A percentile compares a stretch with the other conserved stretches of the same genome.
Evolutionary conservation across 2,329 filamentous ascomycete species (phyloP).

Genomic region (Paecilomyces sp.): DNA sequence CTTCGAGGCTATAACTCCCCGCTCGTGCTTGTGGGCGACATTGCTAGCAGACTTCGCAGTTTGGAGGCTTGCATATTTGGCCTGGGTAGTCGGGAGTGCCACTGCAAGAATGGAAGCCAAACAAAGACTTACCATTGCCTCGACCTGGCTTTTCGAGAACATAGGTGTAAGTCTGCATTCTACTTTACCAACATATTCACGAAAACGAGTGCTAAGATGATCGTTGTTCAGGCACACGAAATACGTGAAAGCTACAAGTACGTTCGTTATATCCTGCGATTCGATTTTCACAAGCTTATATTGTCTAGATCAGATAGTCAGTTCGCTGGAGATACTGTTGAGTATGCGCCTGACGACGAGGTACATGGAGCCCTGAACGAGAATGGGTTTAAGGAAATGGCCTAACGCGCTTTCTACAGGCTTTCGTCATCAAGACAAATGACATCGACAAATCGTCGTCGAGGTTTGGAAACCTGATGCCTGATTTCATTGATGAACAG

Average conservation of each 20-base stretch:
- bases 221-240: conserved; percentile 14
- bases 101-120: conserved; percentile 9
- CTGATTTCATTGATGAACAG: conserved; percentile 20
- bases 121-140: conserved; percentile 20
- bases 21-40: neutral
- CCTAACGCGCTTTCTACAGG: conserved; percentile 8
- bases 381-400: neutral
- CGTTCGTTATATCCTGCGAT: neutral
- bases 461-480: conserved; percentile 10
- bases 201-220: conserved; percentile 3
- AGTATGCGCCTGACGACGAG: conserved; percentile 16
- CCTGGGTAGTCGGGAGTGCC: neutral
- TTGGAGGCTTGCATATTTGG: neutral
- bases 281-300: neutral
- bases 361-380: conserved; percentile 9
- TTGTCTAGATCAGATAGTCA: neutral
- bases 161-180: conserved; percentile 17
- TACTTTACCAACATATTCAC: neutral
- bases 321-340: neutral
- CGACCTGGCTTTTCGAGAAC: conserved; percentile 25
- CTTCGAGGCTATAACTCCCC: neutral
- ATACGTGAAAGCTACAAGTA: conserved; percentile 16
- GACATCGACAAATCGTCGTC: conserved; percentile 6
- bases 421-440: conserved; percentile 17
- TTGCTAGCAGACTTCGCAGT: neutral